These are phyloP conservation scores for Aspergillus steynii DNA, from an alignment of 495 filamentous ascomycete species.

Conservation along the genomic window DNA sequence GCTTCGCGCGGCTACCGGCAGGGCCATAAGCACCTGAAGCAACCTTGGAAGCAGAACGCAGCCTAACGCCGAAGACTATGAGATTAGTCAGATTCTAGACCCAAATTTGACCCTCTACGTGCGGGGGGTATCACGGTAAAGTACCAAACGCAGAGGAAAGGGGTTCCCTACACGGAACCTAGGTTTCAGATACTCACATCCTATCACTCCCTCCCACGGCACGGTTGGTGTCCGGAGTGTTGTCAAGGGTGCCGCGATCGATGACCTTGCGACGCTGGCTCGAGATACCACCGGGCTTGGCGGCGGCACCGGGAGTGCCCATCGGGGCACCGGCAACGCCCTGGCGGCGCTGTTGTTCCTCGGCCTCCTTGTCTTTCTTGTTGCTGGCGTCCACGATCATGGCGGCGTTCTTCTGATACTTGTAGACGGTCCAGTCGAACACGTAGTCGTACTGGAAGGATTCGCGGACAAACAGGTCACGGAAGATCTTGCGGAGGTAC, in stretches of 20 bases:
- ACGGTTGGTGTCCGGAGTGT: constrained; percentile 82
- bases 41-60: constrained; percentile 89
- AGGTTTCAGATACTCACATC: constrained; percentile 93
- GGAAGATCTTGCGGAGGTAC: constrained; percentile 99
- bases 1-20: constrained; percentile 74
- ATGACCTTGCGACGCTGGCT: constrained; percentile 83
- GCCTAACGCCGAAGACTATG: constrained; percentile 90
- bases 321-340: constrained; percentile 60
- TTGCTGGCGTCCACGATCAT: constrained; percentile 79
- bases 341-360: constrained; percentile 67
- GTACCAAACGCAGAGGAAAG: constrained; percentile 81
- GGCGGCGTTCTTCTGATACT: constrained; percentile 99
- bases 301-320: constrained; percentile 57
- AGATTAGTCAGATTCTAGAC: constrained; percentile 78
- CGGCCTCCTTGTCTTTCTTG: constrained; percentile 73
- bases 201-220: constrained; percentile 90
- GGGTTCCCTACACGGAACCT: constrained; percentile 91
- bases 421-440: constrained; percentile 99
- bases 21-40: constrained; percentile 64
- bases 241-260: constrained; percentile 70
- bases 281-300: constrained; percentile 71
- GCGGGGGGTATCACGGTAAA: constrained; percentile 68
- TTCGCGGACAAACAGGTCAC: constrained; percentile 97
- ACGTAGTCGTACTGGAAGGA: constrained; percentile 99
- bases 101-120: constrained; percentile 65